Conservation (phyloP, 371 early-diverging fungal species). For the Nosema bombycis region DNA sequence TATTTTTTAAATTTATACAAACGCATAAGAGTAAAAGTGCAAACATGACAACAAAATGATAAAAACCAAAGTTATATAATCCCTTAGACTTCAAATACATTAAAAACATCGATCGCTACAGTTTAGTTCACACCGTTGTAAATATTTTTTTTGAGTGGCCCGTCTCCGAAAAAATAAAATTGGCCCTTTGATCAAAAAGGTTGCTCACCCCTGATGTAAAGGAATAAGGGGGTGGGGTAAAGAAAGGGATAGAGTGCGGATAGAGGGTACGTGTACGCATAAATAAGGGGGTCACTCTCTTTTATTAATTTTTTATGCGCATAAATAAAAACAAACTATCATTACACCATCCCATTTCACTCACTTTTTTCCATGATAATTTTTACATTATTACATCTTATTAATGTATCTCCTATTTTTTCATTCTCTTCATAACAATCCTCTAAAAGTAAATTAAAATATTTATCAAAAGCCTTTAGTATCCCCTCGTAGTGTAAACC, state of each 20-base stretch:
- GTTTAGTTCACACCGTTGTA: too few species aligned
- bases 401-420: slow-evolving; percentile 36
- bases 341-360: neutral
- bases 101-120: too few species aligned
- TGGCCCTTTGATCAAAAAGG: too few species aligned
- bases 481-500: slow-evolving; percentile 46
- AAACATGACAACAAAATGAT: too few species aligned
- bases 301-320: neutral
- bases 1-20: too few species aligned
- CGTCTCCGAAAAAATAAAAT: too few species aligned
- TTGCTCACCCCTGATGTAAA: too few species aligned
- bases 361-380: slow-evolving; percentile 13
- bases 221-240: neutral
- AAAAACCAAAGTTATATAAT: neutral
- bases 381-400: slow-evolving; percentile 58
- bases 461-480: slow-evolving; percentile 39
- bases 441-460: slow-evolving; percentile 50
- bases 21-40: too few species aligned
- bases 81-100: neutral
- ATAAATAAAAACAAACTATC: neutral
- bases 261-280: neutral
- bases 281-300: neutral
- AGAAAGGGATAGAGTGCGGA: neutral
- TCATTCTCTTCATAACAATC: slow-evolving; percentile 32
- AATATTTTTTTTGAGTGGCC: too few species aligned